Percentiles rank a stretch among this genome's conserved stretches.
phyloP scores from a whole-genome alignment of 2,329 filamentous ascomycete genomes.

The Fusarium irregulare region DNA sequence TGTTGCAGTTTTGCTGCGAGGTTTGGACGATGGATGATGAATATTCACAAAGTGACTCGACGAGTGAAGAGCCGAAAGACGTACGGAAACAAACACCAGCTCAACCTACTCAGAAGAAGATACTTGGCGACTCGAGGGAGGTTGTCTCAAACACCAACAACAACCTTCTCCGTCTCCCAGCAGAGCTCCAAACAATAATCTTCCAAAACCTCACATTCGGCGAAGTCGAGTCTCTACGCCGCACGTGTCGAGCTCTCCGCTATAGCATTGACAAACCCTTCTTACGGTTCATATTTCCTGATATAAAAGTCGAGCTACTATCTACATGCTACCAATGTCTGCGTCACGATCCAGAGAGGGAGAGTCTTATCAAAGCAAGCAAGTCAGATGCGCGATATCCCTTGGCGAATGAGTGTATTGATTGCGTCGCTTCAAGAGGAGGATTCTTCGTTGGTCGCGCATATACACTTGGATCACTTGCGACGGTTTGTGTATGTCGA shows the following conservation, averaged over 20 bases:
- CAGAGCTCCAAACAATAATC: slow-evolving; percentile 57
- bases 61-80: background rate
- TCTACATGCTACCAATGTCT: slow-evolving; percentile 57
- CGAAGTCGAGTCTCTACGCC: slow-evolving; percentile 56
- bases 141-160: background rate
- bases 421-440: slow-evolving; percentile 51
- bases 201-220: slow-evolving; percentile 56
- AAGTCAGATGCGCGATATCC: slow-evolving; percentile 50
- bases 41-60: background rate
- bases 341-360: slow-evolving; percentile 47
- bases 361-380: slow-evolving; percentile 50
- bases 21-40: background rate
- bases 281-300: slow-evolving; percentile 53
- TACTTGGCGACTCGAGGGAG: accelerated
- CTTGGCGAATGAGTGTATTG: slow-evolving; percentile 55
- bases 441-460: slow-evolving; percentile 54
- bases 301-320: slow-evolving; percentile 48
- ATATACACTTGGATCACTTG: slow-evolving; percentile 52
- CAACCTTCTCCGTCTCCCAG: slow-evolving; percentile 52
- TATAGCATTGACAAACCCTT: slow-evolving; percentile 50
- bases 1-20: background rate
- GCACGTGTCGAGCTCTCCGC: slow-evolving; percentile 54
- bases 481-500: slow-evolving; percentile 55
- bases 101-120: background rate
- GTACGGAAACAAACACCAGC: background rate